These are phyloP conservation scores for Penicillium sp. DNA, from an alignment of 2,329 filamentous ascomycete species.

Conservation along the genomic window DNA sequence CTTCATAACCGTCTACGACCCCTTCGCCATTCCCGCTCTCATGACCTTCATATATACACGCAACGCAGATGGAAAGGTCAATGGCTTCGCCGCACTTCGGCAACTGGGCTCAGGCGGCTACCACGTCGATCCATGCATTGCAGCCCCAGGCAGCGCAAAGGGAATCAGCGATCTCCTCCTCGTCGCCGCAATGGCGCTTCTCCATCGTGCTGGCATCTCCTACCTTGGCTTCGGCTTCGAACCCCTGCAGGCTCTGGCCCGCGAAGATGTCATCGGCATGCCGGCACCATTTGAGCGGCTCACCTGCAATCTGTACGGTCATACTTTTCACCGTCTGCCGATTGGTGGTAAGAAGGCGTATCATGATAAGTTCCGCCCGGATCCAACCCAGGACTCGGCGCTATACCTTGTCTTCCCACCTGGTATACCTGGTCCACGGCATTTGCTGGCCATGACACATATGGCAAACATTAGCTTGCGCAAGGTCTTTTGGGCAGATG, in stretches of 20 bases:
- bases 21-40: slow-evolving; percentile 38
- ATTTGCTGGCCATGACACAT: slow-evolving; percentile 38
- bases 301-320: slow-evolving; percentile 32
- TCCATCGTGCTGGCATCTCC: slow-evolving; percentile 32
- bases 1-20: slow-evolving; percentile 45
- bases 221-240: slow-evolving; percentile 45
- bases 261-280: slow-evolving; percentile 35
- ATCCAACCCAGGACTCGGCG: slow-evolving; percentile 30
- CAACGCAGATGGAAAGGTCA: slow-evolving; percentile 28
- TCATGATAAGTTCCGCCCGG: slow-evolving; percentile 42
- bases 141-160: slow-evolving; percentile 34
- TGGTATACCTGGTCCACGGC: slow-evolving; percentile 31
- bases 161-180: slow-evolving; percentile 43
- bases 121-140: slow-evolving; percentile 45
- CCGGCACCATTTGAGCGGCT: slow-evolving; percentile 27
- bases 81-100: slow-evolving; percentile 43
- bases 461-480: slow-evolving; percentile 42
- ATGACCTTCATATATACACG: slow-evolving; percentile 46
- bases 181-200: slow-evolving; percentile 40
- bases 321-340: slow-evolving; percentile 34
- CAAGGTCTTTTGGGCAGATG: slow-evolving; percentile 21
- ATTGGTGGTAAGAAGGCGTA: slow-evolving; percentile 43
- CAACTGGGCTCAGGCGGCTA: slow-evolving; percentile 41
- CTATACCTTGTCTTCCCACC: slow-evolving; percentile 41
- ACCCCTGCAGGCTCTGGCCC: slow-evolving; percentile 30